Conservation (phyloP, 2,329 filamentous ascomycete genomes). For the Blastomyces parvus region DNA sequence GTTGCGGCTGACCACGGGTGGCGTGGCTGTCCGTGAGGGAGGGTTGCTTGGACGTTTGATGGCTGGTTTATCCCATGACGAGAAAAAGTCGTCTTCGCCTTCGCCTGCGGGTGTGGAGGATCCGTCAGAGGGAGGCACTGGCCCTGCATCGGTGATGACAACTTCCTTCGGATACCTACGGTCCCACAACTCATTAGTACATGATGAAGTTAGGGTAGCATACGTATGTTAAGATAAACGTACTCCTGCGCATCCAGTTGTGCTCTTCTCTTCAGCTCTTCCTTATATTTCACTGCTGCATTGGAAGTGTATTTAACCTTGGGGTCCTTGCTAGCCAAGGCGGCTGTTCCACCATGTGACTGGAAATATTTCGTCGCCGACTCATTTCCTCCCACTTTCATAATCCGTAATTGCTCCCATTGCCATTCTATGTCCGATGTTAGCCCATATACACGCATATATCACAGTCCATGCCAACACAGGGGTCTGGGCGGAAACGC, state of each 20-base stretch:
- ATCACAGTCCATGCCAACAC: conserved; percentile 1
- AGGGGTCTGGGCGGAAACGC: conserved; percentile 38
- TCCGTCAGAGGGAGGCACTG: conserved; percentile 52
- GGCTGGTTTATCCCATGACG: conserved; percentile 94
- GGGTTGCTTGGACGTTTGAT: conserved; percentile 96
- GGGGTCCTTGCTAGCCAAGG: conserved; percentile 87
- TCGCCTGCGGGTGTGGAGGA: conserved; percentile 71
- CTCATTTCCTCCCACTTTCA: conserved; percentile 98
- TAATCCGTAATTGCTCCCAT: conserved; percentile 94
- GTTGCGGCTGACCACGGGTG: conserved; percentile 68
- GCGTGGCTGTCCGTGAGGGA: conserved; percentile 78
- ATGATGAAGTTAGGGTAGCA: conserved; percentile 1
- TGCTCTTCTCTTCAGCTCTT: conserved; percentile 80
- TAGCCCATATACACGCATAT: conserved; percentile 15
- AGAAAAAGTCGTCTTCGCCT: conserved; percentile 89
- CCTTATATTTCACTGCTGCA: conserved; percentile 95
- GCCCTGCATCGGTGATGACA: conserved; percentile 63
- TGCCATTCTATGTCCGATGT: conserved; percentile 64
- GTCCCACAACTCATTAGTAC: conserved; percentile 8
- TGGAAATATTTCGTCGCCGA: conserved; percentile 98
- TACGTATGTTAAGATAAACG: conserved; percentile 26
- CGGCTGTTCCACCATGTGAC: conserved; percentile 85
- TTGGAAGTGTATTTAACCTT: conserved; percentile 95
- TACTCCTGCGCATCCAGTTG: conserved; percentile 77
- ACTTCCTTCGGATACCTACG: conserved; percentile 74